Percentiles rank a stretch among this genome's conserved stretches.
These are phyloP conservation scores for Phaeosphaeriaceae sp. DNA, from an alignment of 2,329 filamentous ascomycete species.

Conservation along the genomic window DNA sequence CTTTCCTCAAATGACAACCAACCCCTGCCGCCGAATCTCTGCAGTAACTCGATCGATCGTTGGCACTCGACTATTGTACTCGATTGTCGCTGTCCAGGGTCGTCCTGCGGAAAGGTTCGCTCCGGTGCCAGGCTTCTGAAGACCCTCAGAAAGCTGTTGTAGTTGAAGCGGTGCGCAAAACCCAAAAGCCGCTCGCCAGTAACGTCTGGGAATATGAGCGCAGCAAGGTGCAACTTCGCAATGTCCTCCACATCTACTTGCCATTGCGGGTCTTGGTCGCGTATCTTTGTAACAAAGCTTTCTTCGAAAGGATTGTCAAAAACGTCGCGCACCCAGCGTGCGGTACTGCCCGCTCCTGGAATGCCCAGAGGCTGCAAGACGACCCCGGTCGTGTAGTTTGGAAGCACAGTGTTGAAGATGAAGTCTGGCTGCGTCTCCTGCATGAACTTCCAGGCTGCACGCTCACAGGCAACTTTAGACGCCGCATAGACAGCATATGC, in stretches of 20 bases:
- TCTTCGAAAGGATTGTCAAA: background rate
- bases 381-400: constrained; percentile 13
- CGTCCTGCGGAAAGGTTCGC: constrained; percentile 1
- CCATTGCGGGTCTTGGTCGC: constrained; percentile 34
- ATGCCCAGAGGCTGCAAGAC: background rate
- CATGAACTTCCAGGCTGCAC: constrained; percentile 54
- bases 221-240: constrained; percentile 59
- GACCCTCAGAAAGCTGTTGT: constrained; percentile 49
- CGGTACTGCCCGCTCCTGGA: background rate
- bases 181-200: constrained; percentile 59
- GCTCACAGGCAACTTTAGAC: constrained; percentile 54
- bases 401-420: constrained; percentile 47
- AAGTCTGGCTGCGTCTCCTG: constrained; percentile 51
- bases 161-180: constrained; percentile 55
- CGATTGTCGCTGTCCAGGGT: constrained; percentile 1
- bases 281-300: background rate
- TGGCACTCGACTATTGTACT: background rate
- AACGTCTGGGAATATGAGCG: constrained; percentile 52
- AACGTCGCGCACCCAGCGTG: background rate
- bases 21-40: background rate
- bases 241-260: constrained; percentile 60
- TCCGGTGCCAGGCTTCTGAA: constrained; percentile 35
- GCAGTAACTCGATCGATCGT: background rate
- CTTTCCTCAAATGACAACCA: background rate
- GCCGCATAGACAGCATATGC: constrained; percentile 49